Evolutionary conservation across 2,329 filamentous ascomycete species (phyloP).

Genomic region (Colletotrichum chrysophilum): DNA sequence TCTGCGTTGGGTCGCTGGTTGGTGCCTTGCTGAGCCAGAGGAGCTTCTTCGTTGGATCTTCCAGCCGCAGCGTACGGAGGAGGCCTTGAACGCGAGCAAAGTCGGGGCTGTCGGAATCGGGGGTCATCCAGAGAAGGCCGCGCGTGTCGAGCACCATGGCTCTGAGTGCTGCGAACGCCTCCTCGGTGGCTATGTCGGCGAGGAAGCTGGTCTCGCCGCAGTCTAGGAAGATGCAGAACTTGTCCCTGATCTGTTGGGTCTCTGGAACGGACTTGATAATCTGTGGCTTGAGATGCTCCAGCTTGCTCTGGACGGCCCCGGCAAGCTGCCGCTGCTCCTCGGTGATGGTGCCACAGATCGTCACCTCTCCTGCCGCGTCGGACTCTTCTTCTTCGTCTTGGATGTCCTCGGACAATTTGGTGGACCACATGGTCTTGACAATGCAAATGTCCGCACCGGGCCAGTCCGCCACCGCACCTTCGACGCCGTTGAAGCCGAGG

Average conservation of each 20-base stretch:
- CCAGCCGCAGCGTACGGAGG: neutral
- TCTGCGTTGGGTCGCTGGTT: neutral
- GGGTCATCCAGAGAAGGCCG: neutral
- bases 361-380: neutral
- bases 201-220: neutral
- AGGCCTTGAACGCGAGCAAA: neutral
- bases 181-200: neutral
- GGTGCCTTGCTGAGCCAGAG: neutral
- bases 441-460: neutral
- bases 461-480: neutral
- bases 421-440: neutral
- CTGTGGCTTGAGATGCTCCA: neutral
- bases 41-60: neutral
- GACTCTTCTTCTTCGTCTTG: neutral
- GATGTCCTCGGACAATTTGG: neutral
- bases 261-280: neutral
- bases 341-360: neutral
- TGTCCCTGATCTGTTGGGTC: neutral
- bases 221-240: neutral
- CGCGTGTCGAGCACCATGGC: neutral
- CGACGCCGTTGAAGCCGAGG: neutral
- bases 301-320: fast-evolving
- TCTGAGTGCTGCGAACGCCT: neutral
- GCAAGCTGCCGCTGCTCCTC: neutral
- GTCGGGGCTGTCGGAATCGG: neutral